Evolutionary conservation across 179 eudicot species (phyloP).

Genomic region (Beta macrorhiza): DNA sequence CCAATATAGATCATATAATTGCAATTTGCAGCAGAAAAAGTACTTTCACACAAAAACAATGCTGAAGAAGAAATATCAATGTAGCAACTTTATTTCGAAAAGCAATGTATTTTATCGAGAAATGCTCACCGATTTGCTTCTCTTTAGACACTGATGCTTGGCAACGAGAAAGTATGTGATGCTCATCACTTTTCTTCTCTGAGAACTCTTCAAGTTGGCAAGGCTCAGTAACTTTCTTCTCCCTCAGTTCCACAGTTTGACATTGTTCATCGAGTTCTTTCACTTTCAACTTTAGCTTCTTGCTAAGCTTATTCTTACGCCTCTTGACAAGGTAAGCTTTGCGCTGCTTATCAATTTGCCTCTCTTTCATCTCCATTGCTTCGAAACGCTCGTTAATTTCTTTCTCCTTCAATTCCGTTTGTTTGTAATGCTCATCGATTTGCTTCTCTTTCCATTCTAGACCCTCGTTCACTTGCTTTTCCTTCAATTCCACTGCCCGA

Average conservation of each 20-base stretch:
- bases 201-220: neutral
- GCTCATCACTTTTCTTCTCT: neutral
- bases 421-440: neutral
- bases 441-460: no score
- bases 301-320: neutral
- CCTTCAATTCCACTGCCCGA: neutral
- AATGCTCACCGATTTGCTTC: neutral
- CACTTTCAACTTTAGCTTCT: constrained; percentile 8
- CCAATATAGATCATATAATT: neutral
- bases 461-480: neutral
- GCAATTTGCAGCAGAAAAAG: neutral
- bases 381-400: neutral
- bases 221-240: constrained; percentile 16
- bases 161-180: neutral
- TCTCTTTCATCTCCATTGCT: neutral
- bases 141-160: neutral
- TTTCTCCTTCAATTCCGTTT: neutral
- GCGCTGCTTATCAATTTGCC: neutral
- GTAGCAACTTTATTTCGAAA: neutral
- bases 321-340: neutral
- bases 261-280: constrained; percentile 11
- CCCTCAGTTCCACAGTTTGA: neutral
- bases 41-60: neutral
- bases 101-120: no score
- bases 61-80: neutral